A percentile compares a stretch with the other conserved stretches of the same genome.
Evolutionary conservation across 495 filamentous ascomycete genomes (phyloP).

Genomic region (Aspergillus bridgeri): DNA sequence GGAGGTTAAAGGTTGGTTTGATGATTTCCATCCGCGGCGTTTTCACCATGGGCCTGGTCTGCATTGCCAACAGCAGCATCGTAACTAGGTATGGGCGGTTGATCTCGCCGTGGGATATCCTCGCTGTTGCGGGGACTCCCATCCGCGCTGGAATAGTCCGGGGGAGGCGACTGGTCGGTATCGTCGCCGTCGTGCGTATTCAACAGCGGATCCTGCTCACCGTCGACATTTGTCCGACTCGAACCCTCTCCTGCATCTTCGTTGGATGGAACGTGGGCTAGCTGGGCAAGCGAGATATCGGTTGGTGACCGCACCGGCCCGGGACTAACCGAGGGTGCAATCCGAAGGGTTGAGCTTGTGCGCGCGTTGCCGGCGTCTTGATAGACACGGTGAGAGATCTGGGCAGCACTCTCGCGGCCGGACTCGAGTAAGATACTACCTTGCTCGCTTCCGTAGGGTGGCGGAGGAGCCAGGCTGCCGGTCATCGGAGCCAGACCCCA

Average conservation of each 20-base stretch:
- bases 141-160: conserved; percentile 71
- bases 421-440: conserved; percentile 92
- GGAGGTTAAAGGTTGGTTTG: conserved; percentile 2
- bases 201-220: conserved; percentile 33
- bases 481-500: conserved; percentile 97
- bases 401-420: conserved; percentile 62
- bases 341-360: conserved; percentile 52
- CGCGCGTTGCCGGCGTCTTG: conserved; percentile 43
- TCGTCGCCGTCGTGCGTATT: conserved; percentile 32
- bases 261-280: conserved; percentile 66
- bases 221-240: conserved; percentile 49
- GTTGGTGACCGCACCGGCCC: conserved; percentile 90
- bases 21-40: conserved; percentile 7
- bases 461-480: conserved; percentile 88
- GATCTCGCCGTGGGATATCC: conserved; percentile 37
- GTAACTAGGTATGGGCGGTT: conserved; percentile 58
- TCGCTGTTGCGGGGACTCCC: conserved; percentile 55
- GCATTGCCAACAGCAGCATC: conserved; percentile 55
- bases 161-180: conserved; percentile 49
- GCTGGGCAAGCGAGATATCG: conserved; percentile 85
- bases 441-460: conserved; percentile 93
- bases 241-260: conserved; percentile 75
- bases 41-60: conserved; percentile 1
- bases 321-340: conserved; percentile 74
- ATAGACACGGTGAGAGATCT: conserved; percentile 55